phyloP scores from a whole-genome alignment of 495 filamentous ascomycete genomes.

The Chaetomium tenue region DNA sequence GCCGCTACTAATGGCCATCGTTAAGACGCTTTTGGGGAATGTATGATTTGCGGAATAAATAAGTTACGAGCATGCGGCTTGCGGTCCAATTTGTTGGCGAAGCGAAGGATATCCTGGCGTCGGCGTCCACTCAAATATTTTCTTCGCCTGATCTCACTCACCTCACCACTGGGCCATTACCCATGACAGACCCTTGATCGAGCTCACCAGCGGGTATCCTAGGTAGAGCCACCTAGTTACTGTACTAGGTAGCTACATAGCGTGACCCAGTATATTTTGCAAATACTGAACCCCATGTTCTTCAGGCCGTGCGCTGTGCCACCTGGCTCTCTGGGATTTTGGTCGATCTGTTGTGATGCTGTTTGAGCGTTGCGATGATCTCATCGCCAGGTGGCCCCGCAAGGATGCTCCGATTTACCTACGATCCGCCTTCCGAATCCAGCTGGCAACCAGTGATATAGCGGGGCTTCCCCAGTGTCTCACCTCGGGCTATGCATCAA shows the following conservation, averaged over 20 bases:
- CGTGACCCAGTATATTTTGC: slow-evolving; percentile 11
- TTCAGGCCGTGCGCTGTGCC: background rate
- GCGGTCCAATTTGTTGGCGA: background rate
- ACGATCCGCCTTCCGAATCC: background rate
- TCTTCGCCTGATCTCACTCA: background rate
- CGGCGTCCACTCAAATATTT: background rate
- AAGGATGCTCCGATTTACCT: background rate
- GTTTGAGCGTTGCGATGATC: background rate
- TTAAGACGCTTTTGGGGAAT: slow-evolving; percentile 14
- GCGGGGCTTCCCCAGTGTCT: background rate
- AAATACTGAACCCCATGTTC: background rate
- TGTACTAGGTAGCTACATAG: slow-evolving; percentile 11
- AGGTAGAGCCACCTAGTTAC: background rate
- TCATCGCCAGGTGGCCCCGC: background rate
- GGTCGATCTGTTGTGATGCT: background rate
- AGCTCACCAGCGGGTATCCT: background rate
- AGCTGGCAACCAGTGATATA: background rate
- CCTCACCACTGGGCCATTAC: background rate
- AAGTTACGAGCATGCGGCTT: background rate
- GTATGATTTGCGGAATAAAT: background rate
- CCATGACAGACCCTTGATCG: background rate
- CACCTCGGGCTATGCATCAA: background rate
- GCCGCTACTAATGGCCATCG: slow-evolving; percentile 35
- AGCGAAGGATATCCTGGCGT: background rate
- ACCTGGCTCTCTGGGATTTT: background rate